Percentiles rank a stretch among this genome's conserved stretches.
phyloP scores from a whole-genome alignment of 208 protist genomes.

The Angomonas ambiguus region DNA sequence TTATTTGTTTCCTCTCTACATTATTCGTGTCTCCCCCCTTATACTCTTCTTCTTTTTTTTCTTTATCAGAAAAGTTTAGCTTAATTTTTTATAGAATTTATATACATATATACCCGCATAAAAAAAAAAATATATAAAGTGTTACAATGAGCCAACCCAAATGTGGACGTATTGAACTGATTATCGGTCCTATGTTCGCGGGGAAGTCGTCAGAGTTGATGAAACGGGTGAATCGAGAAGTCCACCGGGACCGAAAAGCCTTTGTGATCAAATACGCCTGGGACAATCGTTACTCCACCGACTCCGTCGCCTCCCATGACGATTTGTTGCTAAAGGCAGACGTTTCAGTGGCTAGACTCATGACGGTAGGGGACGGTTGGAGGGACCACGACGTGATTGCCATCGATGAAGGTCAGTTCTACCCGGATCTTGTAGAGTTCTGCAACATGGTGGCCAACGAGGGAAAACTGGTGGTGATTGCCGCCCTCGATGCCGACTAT shows the following conservation, averaged over 20 bases:
- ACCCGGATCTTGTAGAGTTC: slow-evolving; percentile 90
- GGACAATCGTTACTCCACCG: slow-evolving; percentile 84
- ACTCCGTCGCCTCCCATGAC: slow-evolving; percentile 84
- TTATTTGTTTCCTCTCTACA: no score
- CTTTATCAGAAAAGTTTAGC: not conserved
- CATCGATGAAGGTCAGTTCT: slow-evolving; percentile 94
- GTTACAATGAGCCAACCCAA: not conserved
- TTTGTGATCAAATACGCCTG: slow-evolving; percentile 91
- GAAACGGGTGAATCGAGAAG: slow-evolving; percentile 80
- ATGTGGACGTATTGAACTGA: slow-evolving; percentile 48
- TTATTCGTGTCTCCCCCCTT: no score
- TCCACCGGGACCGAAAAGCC: slow-evolving; percentile 66
- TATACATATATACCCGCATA: not conserved
- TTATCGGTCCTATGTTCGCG: slow-evolving; percentile 95
- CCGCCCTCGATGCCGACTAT: slow-evolving; percentile 93
- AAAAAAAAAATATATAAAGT: not conserved
- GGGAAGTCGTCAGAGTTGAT: slow-evolving; percentile 95
- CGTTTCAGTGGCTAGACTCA: slow-evolving; percentile 46
- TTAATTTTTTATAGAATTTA: not conserved
- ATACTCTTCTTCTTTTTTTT: slow-evolving; percentile 14
- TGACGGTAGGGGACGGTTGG: slow-evolving; percentile 53
- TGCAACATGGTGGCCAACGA: slow-evolving; percentile 70
- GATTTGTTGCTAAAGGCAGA: slow-evolving; percentile 52
- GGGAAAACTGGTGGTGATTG: slow-evolving; percentile 93
- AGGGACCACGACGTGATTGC: slow-evolving; percentile 87